Base-by-base conservation (phyloP, 2,329 filamentous ascomycete genomes). In the Xylaria sp. region DNA sequence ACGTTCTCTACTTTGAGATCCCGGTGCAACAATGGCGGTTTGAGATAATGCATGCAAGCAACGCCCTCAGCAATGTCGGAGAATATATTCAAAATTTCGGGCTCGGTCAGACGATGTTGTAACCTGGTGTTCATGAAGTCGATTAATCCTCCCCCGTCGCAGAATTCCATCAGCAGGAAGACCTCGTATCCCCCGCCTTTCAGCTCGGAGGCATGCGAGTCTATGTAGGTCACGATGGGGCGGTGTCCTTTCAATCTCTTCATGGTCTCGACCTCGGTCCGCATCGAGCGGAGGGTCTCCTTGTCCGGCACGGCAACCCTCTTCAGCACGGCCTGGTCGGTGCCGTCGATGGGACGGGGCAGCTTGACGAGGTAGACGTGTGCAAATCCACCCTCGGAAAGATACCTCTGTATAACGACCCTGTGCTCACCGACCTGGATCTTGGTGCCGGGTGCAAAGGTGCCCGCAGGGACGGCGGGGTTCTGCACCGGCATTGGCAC, bases 91-190 rank as follows among this genome's bases (percentile, higher is more conserved):
- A 99, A 85, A 75, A 99, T 97, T 85, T 99, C 96, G 59, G 96
- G 95, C 84, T 99, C 96, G 44, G 95, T 99, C 81, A 99, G 86
- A 60, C 96, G 92, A 80, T 99, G 94, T 82, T 99, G 96, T 76
- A 99, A 84, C 63, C 96, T 90, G 44, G 96, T 99, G 82, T 99
- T 99, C 96, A 99, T 99, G 80, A 98, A 99, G 83, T 99, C 96
- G 80, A 99, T 99, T 79, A 99, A 84, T 44, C 96, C 95, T 73
- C 96, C 96, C 60, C 96, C 96, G 77, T 92, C 90, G 83, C 96
- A 99, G 82, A 91, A 98, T 80, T 99, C 96, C 96, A 99, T 99
- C 73, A 99, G 90, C 78, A 99, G 81, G 78, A 99, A 99, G 67
- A 99, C 96, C 84, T 99, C 96, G 81, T 97, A 99, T 67, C 96